These are phyloP conservation scores for Microstroma glucosiphilum DNA, from an alignment of 1,284 basidiomycete species.

Conservation along the genomic window DNA sequence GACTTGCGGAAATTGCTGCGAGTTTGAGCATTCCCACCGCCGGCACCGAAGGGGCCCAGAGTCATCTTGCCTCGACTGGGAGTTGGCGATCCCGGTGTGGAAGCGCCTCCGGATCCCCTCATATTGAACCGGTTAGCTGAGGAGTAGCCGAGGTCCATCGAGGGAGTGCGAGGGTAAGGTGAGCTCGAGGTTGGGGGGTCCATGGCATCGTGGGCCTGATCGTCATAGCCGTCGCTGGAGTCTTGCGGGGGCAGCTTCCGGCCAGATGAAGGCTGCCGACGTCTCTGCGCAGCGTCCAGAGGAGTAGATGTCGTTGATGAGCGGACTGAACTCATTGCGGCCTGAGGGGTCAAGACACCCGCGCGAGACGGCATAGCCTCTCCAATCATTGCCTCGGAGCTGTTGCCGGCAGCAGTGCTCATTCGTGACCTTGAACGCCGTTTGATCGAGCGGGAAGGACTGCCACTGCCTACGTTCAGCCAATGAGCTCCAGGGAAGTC, in stretches of 20 bases:
- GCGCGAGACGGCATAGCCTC: background rate
- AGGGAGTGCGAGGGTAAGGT: background rate
- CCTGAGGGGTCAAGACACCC: background rate
- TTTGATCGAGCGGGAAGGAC: background rate
- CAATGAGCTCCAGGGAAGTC: constrained; percentile 4
- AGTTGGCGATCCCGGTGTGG: background rate
- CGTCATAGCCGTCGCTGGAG: background rate
- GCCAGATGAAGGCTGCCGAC: too few species aligned
- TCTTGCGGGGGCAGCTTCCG: background rate
- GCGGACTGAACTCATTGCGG: background rate
- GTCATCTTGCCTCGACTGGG: background rate
- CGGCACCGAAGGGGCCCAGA: background rate
- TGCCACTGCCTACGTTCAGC: background rate
- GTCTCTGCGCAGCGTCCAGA: background rate
- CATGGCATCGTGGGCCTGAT: background rate
- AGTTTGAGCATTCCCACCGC: background rate
- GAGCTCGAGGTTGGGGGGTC: background rate
- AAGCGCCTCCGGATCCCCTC: background rate
- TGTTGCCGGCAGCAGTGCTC: background rate
- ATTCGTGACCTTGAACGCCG: background rate
- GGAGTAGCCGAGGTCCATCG: background rate
- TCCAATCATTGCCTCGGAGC: background rate
- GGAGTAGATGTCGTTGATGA: background rate
- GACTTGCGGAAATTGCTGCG: background rate
- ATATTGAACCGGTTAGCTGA: background rate